Evolutionary conservation across 345 rosid species (phyloP), one percentile per base, ranked within the genome.

Genomic region (Acer campestre): DNA sequence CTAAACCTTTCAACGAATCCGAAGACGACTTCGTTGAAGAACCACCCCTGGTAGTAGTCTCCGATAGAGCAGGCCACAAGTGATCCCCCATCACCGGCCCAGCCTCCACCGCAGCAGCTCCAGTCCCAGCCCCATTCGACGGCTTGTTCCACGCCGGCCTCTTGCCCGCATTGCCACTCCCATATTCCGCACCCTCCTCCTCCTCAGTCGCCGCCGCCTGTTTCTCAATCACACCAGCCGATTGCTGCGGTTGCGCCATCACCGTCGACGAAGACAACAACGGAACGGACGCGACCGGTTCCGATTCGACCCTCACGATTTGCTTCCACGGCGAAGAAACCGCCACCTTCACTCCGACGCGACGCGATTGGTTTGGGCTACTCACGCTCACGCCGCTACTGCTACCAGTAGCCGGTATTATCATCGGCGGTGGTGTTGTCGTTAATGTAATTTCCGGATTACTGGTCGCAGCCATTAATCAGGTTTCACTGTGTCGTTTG

Each of bases 111-210:
- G 83, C 27, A n/a, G 27, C 63, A 6, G 27, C 63, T 2, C 62
- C 62, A 20, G 10, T 12, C 9, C 63, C 63, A 16, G 25, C 78
- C 38, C 89, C 89, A 78, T 87, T 87, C 4, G 90, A 87, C 6
- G 94, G 99, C 85, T 75, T 87, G 53, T 82, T 92, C 99, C 99
- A 93, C 11, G 76, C 92, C 20, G 83, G 89, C 80, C 71, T 89
- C 91, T 86, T 93, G 73, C 91, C 93, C 0, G 81, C 91, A 87
- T 90, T 88, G 67, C 74, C 86, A 27, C 38, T 80, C 35, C 79
- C 88, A 38, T 69, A 59, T 75, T 86, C 93, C 56, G 62, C 25
- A 59, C 73, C 53, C 78, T 84, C 88, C 44, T 83, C 88, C 44
- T 83, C 91, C 56, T 88, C 89, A 17, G 80, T 67, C 20, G 68